Evolutionary conservation across 1,284 basidiomycete species (phyloP), one percentile per base, ranked within the genome.

Genomic region (Trichosporon sp.): DNA sequence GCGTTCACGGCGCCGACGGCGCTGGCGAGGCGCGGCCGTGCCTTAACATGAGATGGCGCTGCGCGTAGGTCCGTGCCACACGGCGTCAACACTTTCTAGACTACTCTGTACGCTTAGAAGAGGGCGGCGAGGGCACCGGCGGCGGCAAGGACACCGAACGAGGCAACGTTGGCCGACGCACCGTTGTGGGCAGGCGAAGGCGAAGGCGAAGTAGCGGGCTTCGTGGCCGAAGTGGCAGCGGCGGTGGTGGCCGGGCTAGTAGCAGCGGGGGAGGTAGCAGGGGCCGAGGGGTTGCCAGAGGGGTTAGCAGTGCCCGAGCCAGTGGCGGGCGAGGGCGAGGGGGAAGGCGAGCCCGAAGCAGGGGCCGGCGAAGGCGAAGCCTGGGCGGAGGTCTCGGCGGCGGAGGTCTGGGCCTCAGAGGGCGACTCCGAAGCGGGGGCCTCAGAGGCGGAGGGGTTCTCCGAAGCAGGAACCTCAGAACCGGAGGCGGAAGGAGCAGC

Each of bases 81-180:
- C n/a, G n/a, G n/a, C n/a, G n/a, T n/a, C n/a, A n/a, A n/a, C n/a
- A n/a, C n/a, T n/a, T n/a, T n/a, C n/a, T n/a, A n/a, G n/a, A n/a
- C n/a, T n/a, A n/a, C n/a, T 23, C 29, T 19, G 56, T 13, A 31
- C 32, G 54, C 56, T 74, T 75, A 78, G 66, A 78, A 66, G 44
- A 71, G 58, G 58, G 71, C 72, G 34, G 74, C 65, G 65, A 69
- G 74, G 64, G 71, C 75, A 37, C 69, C 64, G 60, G 69, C 77
- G 60, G 69, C 66, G 49, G 71, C 75, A 52, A 76, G 58, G 58
- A 70, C 71, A 25, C 73, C 72, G 52, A 74, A 32, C 52, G 70
- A 61, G 37, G 66, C 70, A 31, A 62, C 52, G 49, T 71, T 44
- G 32, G 71, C 74, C n/a, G 34, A 10, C 9, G 57, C 58, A 25